phyloP scores from a whole-genome alignment of 345 rosid species.

The Acer negundo region DNA sequence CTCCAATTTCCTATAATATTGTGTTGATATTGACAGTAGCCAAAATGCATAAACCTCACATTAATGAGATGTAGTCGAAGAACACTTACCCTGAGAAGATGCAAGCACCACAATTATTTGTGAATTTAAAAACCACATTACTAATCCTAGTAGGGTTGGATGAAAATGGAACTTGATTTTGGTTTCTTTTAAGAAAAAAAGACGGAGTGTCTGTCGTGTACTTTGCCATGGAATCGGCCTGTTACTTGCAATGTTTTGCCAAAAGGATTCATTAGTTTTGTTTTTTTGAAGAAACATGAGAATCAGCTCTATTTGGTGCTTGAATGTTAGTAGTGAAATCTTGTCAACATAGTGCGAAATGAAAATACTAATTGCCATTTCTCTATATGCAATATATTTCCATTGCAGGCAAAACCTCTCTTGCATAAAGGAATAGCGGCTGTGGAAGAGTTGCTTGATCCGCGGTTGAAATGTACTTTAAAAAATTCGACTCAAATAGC shows the following conservation, averaged over 20 bases:
- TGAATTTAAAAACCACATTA: not conserved
- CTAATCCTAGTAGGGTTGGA: not conserved
- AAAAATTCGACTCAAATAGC: conserved; percentile 48
- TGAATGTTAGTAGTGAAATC: not conserved
- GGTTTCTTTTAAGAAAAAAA: not conserved
- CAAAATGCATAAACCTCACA: conserved; percentile 11
- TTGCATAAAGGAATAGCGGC: conserved; percentile 65
- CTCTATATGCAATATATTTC: not conserved
- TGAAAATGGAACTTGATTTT: conserved; percentile 19
- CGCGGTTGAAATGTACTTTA: conserved; percentile 38
- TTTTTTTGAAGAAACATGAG: not conserved
- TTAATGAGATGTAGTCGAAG: conserved; percentile 15
- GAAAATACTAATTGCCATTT: not conserved
- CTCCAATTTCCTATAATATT: not conserved
- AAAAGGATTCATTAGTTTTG: not conserved
- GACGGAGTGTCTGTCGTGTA: not conserved
- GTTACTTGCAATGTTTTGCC: not conserved
- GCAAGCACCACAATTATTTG: not conserved
- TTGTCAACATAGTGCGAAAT: not conserved
- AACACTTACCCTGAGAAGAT: conserved; percentile 9
- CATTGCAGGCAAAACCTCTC: conserved; percentile 75
- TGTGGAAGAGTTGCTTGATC: conserved; percentile 72
- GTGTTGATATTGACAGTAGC: not conserved
- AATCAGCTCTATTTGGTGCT: not conserved
- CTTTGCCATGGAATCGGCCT: not conserved